These are phyloP conservation scores for Cercospora zeina DNA, from an alignment of 2,329 filamentous ascomycete species.

Conservation along the genomic window DNA sequence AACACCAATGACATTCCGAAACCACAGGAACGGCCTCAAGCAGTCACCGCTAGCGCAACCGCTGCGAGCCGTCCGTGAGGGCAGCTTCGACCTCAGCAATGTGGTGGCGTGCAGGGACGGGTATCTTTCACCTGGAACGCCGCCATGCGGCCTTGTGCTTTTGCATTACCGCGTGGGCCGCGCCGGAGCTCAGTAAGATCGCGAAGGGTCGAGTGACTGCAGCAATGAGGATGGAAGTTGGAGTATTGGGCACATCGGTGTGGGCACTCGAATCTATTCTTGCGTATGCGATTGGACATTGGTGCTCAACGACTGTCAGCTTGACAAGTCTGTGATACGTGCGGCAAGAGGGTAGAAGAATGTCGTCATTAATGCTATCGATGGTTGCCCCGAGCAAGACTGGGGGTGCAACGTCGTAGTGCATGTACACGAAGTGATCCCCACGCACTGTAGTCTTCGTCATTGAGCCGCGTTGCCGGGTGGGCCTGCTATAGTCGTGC, in stretches of 20 bases:
- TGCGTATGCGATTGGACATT: background rate
- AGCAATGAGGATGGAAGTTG: background rate
- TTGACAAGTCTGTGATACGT: conserved; percentile 1
- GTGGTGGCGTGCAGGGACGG: background rate
- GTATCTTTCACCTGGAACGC: background rate
- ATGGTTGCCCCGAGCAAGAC: background rate
- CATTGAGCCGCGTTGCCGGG: background rate
- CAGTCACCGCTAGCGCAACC: background rate
- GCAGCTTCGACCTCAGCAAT: background rate
- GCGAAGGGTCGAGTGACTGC: background rate
- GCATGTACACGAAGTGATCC: background rate
- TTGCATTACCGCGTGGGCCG: background rate
- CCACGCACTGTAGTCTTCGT: background rate
- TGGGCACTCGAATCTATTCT: background rate
- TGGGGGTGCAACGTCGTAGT: background rate
- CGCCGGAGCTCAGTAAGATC: background rate
- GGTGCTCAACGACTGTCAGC: conserved; percentile 5
- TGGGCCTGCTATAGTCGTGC: background rate
- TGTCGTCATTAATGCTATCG: conserved; percentile 1
- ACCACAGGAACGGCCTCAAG: background rate
- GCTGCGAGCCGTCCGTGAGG: background rate
- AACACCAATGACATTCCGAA: background rate
- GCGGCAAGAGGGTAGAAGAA: background rate
- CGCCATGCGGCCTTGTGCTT: background rate
- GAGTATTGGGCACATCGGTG: background rate